Evolutionary conservation across 306 rosid species (phyloP), one percentile per base, ranked within the genome.

Genomic region (Lathyrus sativus): DNA sequence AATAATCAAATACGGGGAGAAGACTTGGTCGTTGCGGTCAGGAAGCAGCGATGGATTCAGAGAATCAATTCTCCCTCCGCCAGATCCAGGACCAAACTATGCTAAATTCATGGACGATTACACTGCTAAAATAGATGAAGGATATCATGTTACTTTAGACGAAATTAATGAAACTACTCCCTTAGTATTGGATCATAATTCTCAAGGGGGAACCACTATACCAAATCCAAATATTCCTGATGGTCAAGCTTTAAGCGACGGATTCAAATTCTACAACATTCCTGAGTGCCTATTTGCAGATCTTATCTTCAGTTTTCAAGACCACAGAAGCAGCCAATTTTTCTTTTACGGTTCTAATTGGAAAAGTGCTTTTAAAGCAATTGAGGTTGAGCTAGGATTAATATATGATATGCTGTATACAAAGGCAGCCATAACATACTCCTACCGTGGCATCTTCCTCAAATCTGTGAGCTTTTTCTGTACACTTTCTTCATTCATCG

Each of bases 351-450:
- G 3, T 0, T 15, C 11, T 3, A 1, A 42, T 1, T 79, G 46
- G 17, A 1, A 26, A 0, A 6, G 11, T 8, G 77, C 78, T 65
- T 85, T 79, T 65, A 4, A 55, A 45, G 74, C 78, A 11, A 48
- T 83, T 7, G 87, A 73, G 45, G 15, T 85, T 7, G 90, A 85
- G 73, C 85, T 85, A 3, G 90, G 79, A 38, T 67, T 85, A 6
- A 62, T 78, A 66, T 73, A 80, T 62, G 87, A 85, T 65, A 17
- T 62, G 13, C 15, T 85, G 4, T 78, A 75, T 18, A 80, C 90
- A 0, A 85, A 85, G 53, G 80, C 90, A 10, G 65, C 14, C 12
- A 1, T 76, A 18, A 58, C 73, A 7, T 45, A 84, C 12, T 45
- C 75, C 6, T 0, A 8, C 2, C 4, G 0, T 0, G 83, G 81